Base-by-base conservation (phyloP, 148 eudicot genomes). In the Amaranthus cruentus region DNA sequence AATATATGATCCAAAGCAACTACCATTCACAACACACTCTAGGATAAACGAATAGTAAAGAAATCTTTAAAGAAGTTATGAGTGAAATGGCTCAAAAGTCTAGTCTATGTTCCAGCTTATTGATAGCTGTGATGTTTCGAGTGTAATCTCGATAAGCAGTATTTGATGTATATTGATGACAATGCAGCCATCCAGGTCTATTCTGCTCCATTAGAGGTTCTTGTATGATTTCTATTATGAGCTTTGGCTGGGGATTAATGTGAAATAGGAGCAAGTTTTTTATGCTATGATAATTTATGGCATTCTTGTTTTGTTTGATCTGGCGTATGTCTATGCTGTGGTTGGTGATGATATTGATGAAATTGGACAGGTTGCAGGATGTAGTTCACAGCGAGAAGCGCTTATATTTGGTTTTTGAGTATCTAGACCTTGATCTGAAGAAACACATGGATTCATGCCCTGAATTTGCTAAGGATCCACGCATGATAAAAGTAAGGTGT, bases 381-480 rank as follows among this genome's bases (percentile, higher is more conserved):
- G 98, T 95, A 12, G 97, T 91, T 62, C 98, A 95, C 87, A 87
- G 90, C 81, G 98, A 95, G 77, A 91, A 88, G 85, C 87, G 98
- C 62, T 63, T 95, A 21, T 95, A 95, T 85, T 84, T 95, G 81
- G 98, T 95, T 53, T 95, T 95, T 84, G 98, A 95, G 85, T 95
- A 91, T 84, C 84, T 95, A 73, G 98, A 95, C 83, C 80, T 95
- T 82, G 98, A 95, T 80, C 79, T 95, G 87, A 91, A 91, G 91
- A 91, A 94, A 66, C 93, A 95, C 81, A 95, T 95, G 97, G 98
- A 95, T 78, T 81, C 98, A 62, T 83, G 84, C 71, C 98, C 98
- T 54, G 97, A 91, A 28, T 91, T 95, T 75, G 83, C 93, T 6
- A 83, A 95, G 84, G 93, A 95, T 86, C 89, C 90, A 6, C 90